A percentile compares a stretch with the other conserved stretches of the same genome.
Evolutionary conservation across 768 basidiomycete genomes (phyloP).

Genomic region (Trametes cingulata): DNA sequence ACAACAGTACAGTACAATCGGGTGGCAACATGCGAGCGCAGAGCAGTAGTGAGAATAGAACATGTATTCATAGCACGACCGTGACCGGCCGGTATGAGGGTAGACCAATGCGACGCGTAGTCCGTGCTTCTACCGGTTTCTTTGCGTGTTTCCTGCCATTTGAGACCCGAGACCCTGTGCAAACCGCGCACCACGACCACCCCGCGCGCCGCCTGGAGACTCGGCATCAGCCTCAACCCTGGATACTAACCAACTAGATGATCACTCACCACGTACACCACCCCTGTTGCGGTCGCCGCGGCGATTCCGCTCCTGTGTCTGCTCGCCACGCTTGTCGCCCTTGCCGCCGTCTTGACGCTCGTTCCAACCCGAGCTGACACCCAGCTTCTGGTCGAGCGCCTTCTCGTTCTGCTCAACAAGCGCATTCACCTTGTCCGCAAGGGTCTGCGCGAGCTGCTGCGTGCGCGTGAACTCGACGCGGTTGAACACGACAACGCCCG

Average conservation of each 20-base stretch:
- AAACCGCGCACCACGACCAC: conserved; percentile 77
- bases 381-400: conserved; percentile 80
- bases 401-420: conserved; percentile 95
- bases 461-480: conserved; percentile 84
- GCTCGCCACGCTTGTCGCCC: conserved; percentile 79
- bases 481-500: conserved; percentile 90
- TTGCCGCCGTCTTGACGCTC: conserved; percentile 71
- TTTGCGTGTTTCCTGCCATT: conserved; percentile 50
- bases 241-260: not conserved
- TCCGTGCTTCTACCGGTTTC: conserved; percentile 24
- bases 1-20: conserved; percentile 25
- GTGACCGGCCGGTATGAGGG: not conserved
- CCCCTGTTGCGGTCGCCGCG: conserved; percentile 70
- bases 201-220: conserved; percentile 54
- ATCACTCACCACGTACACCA: conserved; percentile 53
- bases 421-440: conserved; percentile 83
- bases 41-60: conserved; percentile 16
- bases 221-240: not conserved
- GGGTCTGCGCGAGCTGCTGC: conserved; percentile 85
- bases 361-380: conserved; percentile 61
- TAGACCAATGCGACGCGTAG: not conserved
- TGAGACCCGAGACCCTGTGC: conserved; percentile 82
- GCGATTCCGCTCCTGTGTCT: conserved; percentile 71
- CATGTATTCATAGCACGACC: conserved; percentile 16
- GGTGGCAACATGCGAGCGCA: conserved; percentile 13